Evolutionary conservation across 805 yeast species (phyloP).

Genomic region (Hanseniaspora valbyensis): DNA sequence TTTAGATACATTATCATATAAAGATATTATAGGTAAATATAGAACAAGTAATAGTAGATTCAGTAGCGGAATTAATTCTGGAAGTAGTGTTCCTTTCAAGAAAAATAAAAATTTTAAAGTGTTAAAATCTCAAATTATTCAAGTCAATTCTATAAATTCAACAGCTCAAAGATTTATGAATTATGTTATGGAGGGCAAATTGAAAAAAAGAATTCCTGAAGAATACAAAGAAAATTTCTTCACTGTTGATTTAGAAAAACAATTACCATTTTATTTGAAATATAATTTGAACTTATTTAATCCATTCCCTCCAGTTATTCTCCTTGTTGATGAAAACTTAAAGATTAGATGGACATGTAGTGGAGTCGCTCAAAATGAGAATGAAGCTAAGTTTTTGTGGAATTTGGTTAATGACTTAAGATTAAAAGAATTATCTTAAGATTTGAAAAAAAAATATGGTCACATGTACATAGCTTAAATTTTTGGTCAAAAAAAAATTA

Average conservation of each 20-base stretch:
- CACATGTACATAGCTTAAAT: slow-evolving; percentile 11
- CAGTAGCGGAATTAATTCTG: not conserved
- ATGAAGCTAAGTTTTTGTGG: slow-evolving; percentile 54
- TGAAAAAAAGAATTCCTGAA: slow-evolving; percentile 37
- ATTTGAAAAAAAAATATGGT: not conserved
- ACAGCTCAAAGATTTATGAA: slow-evolving; percentile 2
- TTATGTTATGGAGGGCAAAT: slow-evolving; percentile 33
- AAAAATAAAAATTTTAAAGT: not conserved
- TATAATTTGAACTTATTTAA: slow-evolving; percentile 57
- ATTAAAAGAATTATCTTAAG: slow-evolving; percentile 35
- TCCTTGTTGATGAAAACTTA: slow-evolving; percentile 61
- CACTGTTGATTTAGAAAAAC: slow-evolving; percentile 45
- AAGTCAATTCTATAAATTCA: slow-evolving; percentile 10
- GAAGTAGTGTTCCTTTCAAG: not conserved
- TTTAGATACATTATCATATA: not conserved
- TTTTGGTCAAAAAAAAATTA: too few relatives aligned
- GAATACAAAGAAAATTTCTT: slow-evolving; percentile 50
- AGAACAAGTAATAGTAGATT: not conserved
- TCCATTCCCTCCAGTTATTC: slow-evolving; percentile 70
- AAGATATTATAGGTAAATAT: not conserved
- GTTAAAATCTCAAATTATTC: slow-evolving; percentile 5
- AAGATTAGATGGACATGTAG: slow-evolving; percentile 86
- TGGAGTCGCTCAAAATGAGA: slow-evolving; percentile 58
- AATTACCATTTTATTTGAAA: slow-evolving; percentile 46
- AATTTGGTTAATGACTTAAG: slow-evolving; percentile 47